Percentiles rank a stretch among this genome's conserved stretches.
Evolutionary conservation across 257 asterid species (phyloP).

Genomic region (Przewalskia tangutica): DNA sequence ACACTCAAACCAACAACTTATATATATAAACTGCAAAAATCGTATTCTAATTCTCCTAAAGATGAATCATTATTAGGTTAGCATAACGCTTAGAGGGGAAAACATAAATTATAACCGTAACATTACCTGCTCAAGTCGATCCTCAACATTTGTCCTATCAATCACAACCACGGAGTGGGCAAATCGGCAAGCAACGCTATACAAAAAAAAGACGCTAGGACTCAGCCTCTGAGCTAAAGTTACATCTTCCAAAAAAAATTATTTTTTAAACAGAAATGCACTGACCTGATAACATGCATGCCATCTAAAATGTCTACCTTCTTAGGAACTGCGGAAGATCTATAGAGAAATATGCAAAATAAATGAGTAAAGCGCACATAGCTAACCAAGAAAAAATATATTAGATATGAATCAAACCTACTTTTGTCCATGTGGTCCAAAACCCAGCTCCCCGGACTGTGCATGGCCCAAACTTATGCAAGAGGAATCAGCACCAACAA

Average conservation of each 20-base stretch:
- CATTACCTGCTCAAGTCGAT: slow-evolving; percentile 65
- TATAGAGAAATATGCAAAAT: slow-evolving; percentile 20
- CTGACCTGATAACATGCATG: slow-evolving; percentile 82
- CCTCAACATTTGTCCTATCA: slow-evolving; percentile 61
- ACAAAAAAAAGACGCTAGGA: slow-evolving; percentile 5
- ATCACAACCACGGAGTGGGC: slow-evolving; percentile 77
- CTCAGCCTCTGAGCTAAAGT: not conserved
- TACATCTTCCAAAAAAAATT: not conserved
- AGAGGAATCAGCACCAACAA: slow-evolving; percentile 97
- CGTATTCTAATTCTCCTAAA: not conserved
- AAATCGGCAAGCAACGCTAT: slow-evolving; percentile 87
- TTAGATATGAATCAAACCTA: slow-evolving; percentile 16
- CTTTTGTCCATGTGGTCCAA: slow-evolving; percentile 90
- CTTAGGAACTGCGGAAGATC: slow-evolving; percentile 90
- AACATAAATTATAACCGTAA: not conserved
- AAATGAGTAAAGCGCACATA: not conserved
- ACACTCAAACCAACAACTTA: not conserved
- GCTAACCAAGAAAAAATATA: not conserved
- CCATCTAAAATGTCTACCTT: slow-evolving; percentile 86
- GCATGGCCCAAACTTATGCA: slow-evolving; percentile 99
- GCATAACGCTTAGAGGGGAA: not conserved
- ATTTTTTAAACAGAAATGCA: not conserved
- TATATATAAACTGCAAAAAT: not conserved
- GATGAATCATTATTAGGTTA: not conserved
- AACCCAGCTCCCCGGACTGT: slow-evolving; percentile 93